Base-by-base conservation (phyloP, 2,329 filamentous ascomycete genomes). In the Ceratocystis ficicola region DNA sequence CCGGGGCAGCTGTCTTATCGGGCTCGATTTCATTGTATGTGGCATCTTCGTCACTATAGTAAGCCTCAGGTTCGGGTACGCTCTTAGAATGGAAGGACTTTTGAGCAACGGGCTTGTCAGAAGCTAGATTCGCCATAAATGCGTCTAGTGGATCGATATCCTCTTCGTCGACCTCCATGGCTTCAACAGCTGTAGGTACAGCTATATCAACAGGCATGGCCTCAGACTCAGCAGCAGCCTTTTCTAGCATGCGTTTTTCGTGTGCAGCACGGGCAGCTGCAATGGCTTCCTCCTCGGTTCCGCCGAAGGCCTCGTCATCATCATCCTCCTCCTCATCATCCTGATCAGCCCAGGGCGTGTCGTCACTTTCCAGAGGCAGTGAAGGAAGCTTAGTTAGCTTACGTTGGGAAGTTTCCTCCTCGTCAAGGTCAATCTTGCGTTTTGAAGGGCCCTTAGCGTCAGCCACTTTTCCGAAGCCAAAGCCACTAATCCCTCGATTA, bases 351-450 rank as follows among this genome's bases (percentile, higher is more conserved):
- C 85, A 82, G 70, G 82, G 80, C 67, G 81, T 80, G 73, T 82
- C 79, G 69, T 86, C 83, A 68, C 80, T 82, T 72, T 86, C 83
- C 65, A 89, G 79, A 65, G 87, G 83, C 67, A 89, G 84, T 70
- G 87, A 87, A 67, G 93, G 92, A 68, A 99, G 85, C 76, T 92
- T 94, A 73, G 90, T 90, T 70, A 99, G 83, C 77, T 95, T 96
- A 74, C 91, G 89, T 72, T 89, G 86, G 1, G 87, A 88, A 41
- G 85, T 86, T 71, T 95, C 90, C 71, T 96, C 93, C 72, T 96
- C 93, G 68, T 89, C 92, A 71, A 96, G 86, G 70, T 91, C 86
- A 25, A 95, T 79, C 68, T 89, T 90, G 70, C 86, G 87, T 72
- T 90, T 90, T 22, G 83, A 79, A 3, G 83, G 79, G 2, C 82